phyloP scores from a whole-genome alignment of 164 flowering plant species.

The Brasenia schreberi region DNA sequence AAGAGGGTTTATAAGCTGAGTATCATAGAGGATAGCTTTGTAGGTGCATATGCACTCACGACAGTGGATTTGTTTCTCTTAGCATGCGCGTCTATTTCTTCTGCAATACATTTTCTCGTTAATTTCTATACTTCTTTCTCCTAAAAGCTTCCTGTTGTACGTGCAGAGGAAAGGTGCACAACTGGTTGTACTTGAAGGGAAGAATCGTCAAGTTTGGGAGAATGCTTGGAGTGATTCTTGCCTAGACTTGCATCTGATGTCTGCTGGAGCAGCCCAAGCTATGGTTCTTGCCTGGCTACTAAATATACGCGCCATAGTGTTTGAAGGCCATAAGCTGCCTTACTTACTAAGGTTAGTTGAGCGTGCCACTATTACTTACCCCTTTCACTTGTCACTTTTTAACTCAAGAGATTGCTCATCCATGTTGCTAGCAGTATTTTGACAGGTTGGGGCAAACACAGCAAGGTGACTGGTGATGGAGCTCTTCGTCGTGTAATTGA shows the following conservation, averaged over 20 bases:
- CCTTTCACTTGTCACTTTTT: neutral
- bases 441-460: conserved; percentile 99
- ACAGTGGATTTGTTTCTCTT: neutral
- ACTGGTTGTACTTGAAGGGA: conserved; percentile 90
- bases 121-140: neutral
- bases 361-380: neutral
- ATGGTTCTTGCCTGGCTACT: conserved; percentile 97
- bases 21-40: too few species aligned
- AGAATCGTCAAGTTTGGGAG: conserved; percentile 79
- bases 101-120: too few species aligned
- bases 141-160: neutral
- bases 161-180: conserved; percentile 82
- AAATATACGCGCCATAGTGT: conserved; percentile 65
- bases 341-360: conserved; percentile 48
- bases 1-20: too few species aligned
- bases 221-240: conserved; percentile 77
- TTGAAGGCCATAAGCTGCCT: conserved; percentile 75
- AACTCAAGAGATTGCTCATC: neutral
- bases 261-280: conserved; percentile 96
- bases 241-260: conserved; percentile 94
- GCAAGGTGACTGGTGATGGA: conserved; percentile 90
- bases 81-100: neutral
- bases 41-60: neutral
- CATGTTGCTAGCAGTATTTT: conserved; percentile 7
- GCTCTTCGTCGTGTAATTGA: conserved; percentile 63